phyloP scores from a whole-genome alignment of 306 rosid genomes.

The Lablab purpureus region DNA sequence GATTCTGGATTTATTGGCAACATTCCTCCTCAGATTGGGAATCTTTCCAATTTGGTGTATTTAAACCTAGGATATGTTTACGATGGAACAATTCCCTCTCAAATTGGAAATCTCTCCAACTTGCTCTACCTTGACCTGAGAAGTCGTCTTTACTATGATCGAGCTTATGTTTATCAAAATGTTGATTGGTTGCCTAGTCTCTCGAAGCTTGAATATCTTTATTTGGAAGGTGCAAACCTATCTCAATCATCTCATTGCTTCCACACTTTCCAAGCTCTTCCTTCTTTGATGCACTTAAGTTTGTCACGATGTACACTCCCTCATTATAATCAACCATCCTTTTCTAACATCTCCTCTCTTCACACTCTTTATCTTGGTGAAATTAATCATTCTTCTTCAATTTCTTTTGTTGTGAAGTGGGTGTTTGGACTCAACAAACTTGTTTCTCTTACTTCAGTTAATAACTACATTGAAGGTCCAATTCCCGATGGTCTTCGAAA shows the following conservation, averaged over 20 bases:
- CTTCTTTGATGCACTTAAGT: conserved; percentile 14
- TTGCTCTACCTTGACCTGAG: too few relatives aligned
- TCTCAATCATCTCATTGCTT: conserved; percentile 18
- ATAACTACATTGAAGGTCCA: neutral
- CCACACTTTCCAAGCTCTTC: conserved; percentile 20
- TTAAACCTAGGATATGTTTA: too few relatives aligned
- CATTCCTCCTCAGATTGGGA: too few relatives aligned
- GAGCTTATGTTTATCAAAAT: too few relatives aligned
- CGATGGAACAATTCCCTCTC: too few relatives aligned
- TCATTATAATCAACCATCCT: neutral
- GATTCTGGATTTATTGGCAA: too few relatives aligned
- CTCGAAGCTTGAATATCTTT: conserved; percentile 32
- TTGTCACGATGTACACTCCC: fast-evolving
- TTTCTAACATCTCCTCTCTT: conserved; percentile 14
- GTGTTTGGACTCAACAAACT: neutral
- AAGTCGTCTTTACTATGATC: too few relatives aligned
- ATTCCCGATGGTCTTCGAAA: conserved; percentile 25
- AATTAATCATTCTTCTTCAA: neutral
- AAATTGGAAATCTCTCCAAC: too few relatives aligned
- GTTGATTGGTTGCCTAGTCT: neutral
- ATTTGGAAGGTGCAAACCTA: neutral
- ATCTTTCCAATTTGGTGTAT: too few relatives aligned
- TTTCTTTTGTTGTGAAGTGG: neutral
- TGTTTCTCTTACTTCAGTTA: neutral
- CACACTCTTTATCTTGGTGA: neutral